phyloP scores from a whole-genome alignment of 805 yeast genomes.

The Lachancea lanzarotensis region DNA sequence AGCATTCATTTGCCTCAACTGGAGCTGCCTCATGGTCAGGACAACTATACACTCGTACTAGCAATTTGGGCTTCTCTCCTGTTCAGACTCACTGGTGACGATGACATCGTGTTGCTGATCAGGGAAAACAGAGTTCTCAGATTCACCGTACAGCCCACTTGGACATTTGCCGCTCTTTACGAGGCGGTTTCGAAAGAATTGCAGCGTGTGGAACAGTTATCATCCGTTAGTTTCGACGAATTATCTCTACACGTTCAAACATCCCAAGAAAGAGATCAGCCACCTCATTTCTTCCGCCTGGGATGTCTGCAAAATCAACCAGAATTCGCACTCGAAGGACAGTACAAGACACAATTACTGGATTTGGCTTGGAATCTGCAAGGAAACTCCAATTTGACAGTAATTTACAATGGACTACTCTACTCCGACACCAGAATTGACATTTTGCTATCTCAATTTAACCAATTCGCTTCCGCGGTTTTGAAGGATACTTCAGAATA shows the following conservation, averaged over 20 bases:
- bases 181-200: constrained; percentile 37
- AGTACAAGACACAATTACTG: constrained; percentile 35
- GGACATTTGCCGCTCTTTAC: constrained; percentile 49
- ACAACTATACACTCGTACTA: constrained; percentile 47
- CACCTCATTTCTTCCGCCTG: constrained; percentile 56
- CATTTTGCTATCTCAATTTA: constrained; percentile 67
- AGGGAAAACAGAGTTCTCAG: constrained; percentile 47
- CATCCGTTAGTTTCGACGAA: constrained; percentile 44
- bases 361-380: constrained; percentile 39
- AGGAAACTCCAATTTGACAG: constrained; percentile 14
- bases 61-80: constrained; percentile 65
- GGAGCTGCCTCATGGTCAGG: constrained; percentile 18
- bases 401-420: constrained; percentile 64
- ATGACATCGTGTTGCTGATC: constrained; percentile 74
- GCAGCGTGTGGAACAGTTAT: constrained; percentile 28
- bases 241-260: constrained; percentile 47
- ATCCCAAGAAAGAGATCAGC: constrained; percentile 44
- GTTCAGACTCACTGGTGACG: constrained; percentile 86
- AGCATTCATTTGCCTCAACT: constrained; percentile 32
- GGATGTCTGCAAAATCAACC: constrained; percentile 35
- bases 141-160: constrained; percentile 48
- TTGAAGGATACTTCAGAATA: constrained; percentile 33
- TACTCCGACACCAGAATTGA: constrained; percentile 64
- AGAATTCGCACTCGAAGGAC: constrained; percentile 34
- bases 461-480: constrained; percentile 42